Conservation (phyloP, 2,329 filamentous ascomycete species). For the Trichoderma endophyticum region DNA sequence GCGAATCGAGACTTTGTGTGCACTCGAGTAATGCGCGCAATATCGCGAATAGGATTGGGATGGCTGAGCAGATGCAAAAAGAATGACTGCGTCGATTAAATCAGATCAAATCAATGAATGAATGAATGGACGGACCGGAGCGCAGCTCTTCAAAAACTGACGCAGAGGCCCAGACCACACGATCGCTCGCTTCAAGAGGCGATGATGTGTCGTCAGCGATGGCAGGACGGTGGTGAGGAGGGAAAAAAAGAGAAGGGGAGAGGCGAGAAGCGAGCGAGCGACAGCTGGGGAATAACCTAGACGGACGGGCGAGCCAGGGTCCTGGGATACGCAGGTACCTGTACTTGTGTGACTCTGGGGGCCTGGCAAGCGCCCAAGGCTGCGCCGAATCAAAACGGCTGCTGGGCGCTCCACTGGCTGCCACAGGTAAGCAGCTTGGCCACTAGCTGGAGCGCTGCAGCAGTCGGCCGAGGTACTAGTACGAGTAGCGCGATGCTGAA, state of each 20-base stretch:
- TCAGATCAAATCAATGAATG: background rate
- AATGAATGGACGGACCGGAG: slow-evolving; percentile 19
- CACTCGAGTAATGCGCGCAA: background rate
- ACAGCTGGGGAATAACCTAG: slow-evolving; percentile 1
- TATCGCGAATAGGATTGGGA: background rate
- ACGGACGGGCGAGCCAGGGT: background rate
- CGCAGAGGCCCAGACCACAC: slow-evolving; percentile 10
- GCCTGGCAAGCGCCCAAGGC: background rate
- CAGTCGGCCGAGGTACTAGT: background rate
- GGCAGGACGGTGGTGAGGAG: slow-evolving; percentile 6
- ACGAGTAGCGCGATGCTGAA: background rate
- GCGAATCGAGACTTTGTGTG: slow-evolving; percentile 20
- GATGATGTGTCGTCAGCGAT: slow-evolving; percentile 13
- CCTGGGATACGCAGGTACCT: background rate
- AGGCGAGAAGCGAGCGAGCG: slow-evolving; percentile 13
- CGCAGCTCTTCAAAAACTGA: slow-evolving; percentile 7
- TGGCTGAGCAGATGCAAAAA: background rate
- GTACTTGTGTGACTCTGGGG: background rate
- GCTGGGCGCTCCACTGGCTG: background rate
- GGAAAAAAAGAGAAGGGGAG: slow-evolving; percentile 21
- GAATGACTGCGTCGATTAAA: slow-evolving; percentile 3
- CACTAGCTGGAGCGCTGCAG: background rate
- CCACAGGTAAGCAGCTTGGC: background rate
- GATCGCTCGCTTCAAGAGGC: slow-evolving; percentile 6
- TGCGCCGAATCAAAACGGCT: background rate